A percentile compares a stretch with the other conserved stretches of the same genome.
Conservation (phyloP, 2,329 filamentous ascomycete genomes). For the Fusarium bulbicola region DNA sequence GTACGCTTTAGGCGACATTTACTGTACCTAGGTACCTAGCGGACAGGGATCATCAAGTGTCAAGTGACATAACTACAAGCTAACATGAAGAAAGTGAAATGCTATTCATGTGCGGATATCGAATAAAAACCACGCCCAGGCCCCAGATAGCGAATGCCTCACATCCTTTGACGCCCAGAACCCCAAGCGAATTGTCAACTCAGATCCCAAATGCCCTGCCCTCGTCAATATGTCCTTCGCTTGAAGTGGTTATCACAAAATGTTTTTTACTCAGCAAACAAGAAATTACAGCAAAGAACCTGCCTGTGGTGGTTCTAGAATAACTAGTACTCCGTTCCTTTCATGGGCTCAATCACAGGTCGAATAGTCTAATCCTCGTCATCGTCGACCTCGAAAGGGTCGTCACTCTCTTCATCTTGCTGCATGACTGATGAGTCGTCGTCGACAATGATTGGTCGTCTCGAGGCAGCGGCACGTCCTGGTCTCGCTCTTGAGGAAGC, state of each 20-base stretch:
- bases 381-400: conserved; percentile 59
- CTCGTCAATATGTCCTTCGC: neutral
- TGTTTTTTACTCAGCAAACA: conserved; percentile 12
- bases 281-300: conserved; percentile 5
- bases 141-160: conserved; percentile 14
- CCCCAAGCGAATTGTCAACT: conserved; percentile 9
- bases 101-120: conserved; percentile 18
- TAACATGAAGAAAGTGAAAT: neutral
- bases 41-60: neutral
- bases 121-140: conserved; percentile 3
- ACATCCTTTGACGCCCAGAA: conserved; percentile 24
- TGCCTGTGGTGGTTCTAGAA: neutral
- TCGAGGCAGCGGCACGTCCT: conserved; percentile 57
- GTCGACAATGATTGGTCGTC: conserved; percentile 48
- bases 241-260: conserved; percentile 5
- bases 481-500: conserved; percentile 54
- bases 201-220: neutral
- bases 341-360: neutral
- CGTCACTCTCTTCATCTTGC: conserved; percentile 51
- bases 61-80: neutral
- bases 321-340: conserved; percentile 4
- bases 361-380: conserved; percentile 45
- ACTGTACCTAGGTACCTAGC: neutral
- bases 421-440: conserved; percentile 49
- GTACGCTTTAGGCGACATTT: neutral